Evolutionary conservation across 345 rosid species (phyloP).

Genomic region (Passiflora organensis): DNA sequence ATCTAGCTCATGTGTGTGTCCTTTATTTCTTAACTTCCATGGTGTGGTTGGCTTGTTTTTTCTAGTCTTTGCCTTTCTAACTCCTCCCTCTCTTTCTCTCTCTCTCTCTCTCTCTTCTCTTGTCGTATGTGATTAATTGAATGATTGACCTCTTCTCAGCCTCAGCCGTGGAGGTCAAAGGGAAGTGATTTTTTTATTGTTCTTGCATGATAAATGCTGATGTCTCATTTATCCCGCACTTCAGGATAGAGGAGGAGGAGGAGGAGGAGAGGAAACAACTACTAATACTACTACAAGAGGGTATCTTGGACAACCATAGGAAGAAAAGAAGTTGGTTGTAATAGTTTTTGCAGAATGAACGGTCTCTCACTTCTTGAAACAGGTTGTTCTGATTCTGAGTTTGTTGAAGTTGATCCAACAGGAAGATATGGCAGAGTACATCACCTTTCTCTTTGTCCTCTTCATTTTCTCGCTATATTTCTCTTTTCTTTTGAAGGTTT

Average conservation of each 20-base stretch:
- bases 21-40: not conserved
- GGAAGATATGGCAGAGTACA: conserved; percentile 96
- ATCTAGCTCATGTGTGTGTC: too few relatives aligned
- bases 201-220: not conserved
- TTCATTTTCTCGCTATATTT: conserved; percentile 1
- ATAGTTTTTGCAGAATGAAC: conserved; percentile 42
- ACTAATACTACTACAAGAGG: not conserved
- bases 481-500: not conserved
- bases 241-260: conserved; percentile 4
- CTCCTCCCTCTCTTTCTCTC: not conserved
- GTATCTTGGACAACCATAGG: conserved; percentile 8
- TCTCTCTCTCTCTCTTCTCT: conserved; percentile 11
- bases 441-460: conserved; percentile 12
- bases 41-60: conserved; percentile 24
- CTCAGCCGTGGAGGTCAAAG: not conserved
- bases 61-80: conserved; percentile 11
- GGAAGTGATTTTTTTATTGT: not conserved
- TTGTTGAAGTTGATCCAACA: conserved; percentile 95
- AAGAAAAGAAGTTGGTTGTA: not conserved
- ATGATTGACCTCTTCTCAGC: not conserved
- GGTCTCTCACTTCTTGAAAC: conserved; percentile 43
- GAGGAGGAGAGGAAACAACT: not conserved
- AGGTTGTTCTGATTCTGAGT: conserved; percentile 45
- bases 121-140: not conserved
- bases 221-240: conserved; percentile 1